phyloP scores from a whole-genome alignment of 2,329 filamentous ascomycete species.

The Aspergillus sp. region DNA sequence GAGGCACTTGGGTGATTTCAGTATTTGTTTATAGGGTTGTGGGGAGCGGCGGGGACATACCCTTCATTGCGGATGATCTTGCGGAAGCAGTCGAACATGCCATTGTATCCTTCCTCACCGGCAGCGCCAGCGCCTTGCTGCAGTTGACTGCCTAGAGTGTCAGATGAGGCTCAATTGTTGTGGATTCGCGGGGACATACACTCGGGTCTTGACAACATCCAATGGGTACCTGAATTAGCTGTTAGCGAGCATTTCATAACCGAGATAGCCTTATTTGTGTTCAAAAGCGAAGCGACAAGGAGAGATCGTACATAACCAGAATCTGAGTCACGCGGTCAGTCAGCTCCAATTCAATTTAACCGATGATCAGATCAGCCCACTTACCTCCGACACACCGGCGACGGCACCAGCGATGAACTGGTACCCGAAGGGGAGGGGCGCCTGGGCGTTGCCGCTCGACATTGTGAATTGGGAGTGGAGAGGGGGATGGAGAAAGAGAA shows the following conservation, averaged over 20 bases:
- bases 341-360: background rate
- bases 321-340: slow-evolving; percentile 56
- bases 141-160: slow-evolving; percentile 64
- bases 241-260: background rate
- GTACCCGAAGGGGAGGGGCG: slow-evolving; percentile 88
- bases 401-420: slow-evolving; percentile 96
- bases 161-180: slow-evolving; percentile 2
- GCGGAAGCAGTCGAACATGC: slow-evolving; percentile 96
- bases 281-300: background rate
- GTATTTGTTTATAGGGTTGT: background rate
- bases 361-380: slow-evolving; percentile 33
- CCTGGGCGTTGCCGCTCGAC: slow-evolving; percentile 59
- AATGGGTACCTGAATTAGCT: slow-evolving; percentile 76
- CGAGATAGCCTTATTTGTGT: background rate
- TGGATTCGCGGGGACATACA: slow-evolving; percentile 58
- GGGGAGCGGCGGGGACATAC: slow-evolving; percentile 47
- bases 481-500: slow-evolving; percentile 9
- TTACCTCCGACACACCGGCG: slow-evolving; percentile 94
- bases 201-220: slow-evolving; percentile 97
- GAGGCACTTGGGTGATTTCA: slow-evolving; percentile 61
- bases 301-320: slow-evolving; percentile 70
- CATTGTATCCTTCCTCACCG: slow-evolving; percentile 84
- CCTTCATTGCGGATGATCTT: slow-evolving; percentile 97
- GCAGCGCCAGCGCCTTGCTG: slow-evolving; percentile 68
- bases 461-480: slow-evolving; percentile 46